Base-by-base conservation (phyloP, 805 yeast species). In the Kuraishia ogatae region DNA sequence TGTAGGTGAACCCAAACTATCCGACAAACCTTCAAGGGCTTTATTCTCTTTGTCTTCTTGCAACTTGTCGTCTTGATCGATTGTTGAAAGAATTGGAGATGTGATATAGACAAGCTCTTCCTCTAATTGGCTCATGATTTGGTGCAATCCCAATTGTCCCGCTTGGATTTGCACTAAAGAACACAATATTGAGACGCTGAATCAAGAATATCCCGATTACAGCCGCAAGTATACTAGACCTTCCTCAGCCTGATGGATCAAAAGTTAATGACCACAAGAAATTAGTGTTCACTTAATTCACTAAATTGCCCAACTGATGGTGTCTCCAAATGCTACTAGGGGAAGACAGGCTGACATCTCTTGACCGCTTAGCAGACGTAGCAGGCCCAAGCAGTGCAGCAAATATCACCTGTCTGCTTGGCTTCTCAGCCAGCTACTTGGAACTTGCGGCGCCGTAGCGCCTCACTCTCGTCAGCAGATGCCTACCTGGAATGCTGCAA, bases 51-150 rank as follows among this genome's bases (percentile, higher is more conserved):
- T 55, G 5, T 43, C 48, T 24, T 56, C 58, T 19, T 53, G 48
- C 49, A 53, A n/a, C 39, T 53, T 54, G 46, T 50, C 56, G 13
- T 57, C 59, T 50, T 57, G 55, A n/a, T 57, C 59, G 20, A 57
- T 57, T 10, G 59, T 53, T 2, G 58, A 39, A 13, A 57, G 49
- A 17, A 57, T 57, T 2, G 59, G 59, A 19, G 59, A 57, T n/a
- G 56, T 57, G 49, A 57, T 53, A 48, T 57, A 53, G 26, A 52
- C 55, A 39, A 57, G 43, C 10, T 50, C 52, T 22, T 50, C 52
- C 19, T 50, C 52, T 22, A 50, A 23, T n/a, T 29, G 23, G 46
- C 43, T 50, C 52, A 50, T 50, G 50, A 13, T 47, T 35, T 17
- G n/a, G 43, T 35, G 43, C 43, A 35, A 35, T 17, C 43, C 43